Conservation (phyloP, 805 yeast genomes). For the Hanseniaspora clermontiae region DNA sequence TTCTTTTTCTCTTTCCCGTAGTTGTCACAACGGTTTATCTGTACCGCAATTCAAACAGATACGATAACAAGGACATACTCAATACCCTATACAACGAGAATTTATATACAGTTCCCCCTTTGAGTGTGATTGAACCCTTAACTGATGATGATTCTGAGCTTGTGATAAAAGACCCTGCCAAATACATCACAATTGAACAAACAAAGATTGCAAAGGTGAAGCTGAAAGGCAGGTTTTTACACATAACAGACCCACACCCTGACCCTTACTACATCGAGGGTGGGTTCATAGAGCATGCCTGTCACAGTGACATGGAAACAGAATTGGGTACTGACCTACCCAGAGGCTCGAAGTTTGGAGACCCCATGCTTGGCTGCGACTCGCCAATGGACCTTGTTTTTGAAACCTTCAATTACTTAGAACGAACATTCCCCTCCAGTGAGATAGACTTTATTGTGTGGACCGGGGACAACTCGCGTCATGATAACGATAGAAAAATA, state of each 20-base stretch:
- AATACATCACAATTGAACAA: not conserved
- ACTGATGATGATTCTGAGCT: not conserved
- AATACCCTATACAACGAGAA: not conserved
- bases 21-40: not conserved
- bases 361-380: constrained; percentile 67
- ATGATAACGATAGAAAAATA: constrained; percentile 59
- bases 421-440: constrained; percentile 40
- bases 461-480: constrained; percentile 85
- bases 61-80: not conserved
- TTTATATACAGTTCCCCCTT: not conserved
- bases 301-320: constrained; percentile 29
- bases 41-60: not conserved
- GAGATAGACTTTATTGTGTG: constrained; percentile 75
- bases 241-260: constrained; percentile 78
- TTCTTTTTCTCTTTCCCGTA: not conserved
- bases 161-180: not conserved
- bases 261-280: constrained; percentile 54
- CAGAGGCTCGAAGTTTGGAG: constrained; percentile 55
- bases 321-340: not conserved
- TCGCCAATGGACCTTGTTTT: constrained; percentile 51
- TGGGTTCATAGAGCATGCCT: constrained; percentile 35
- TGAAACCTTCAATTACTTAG: constrained; percentile 55
- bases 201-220: not conserved
- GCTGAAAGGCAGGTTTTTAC: constrained; percentile 68
- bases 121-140: not conserved